A percentile compares a stretch with the other conserved stretches of the same genome.
Evolutionary conservation across 345 rosid species (phyloP).

Genomic region (Populus simonii): DNA sequence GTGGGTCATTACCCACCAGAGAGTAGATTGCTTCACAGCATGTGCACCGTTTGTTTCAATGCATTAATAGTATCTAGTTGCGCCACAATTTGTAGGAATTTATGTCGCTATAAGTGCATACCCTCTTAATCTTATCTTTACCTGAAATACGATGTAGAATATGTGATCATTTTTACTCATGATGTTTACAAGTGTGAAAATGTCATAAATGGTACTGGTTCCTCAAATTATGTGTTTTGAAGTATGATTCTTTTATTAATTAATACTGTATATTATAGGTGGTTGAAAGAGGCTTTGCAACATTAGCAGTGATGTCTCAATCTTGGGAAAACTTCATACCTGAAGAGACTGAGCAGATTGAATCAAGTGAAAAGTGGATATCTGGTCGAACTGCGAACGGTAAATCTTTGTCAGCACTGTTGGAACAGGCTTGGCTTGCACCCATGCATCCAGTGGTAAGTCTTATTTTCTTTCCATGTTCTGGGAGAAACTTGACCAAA

Average conservation of each 20-base stretch:
- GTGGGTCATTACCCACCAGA: not conserved
- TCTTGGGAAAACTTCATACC: conserved; percentile 60
- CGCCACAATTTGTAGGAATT: too few relatives aligned
- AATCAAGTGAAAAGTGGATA: conserved; percentile 44
- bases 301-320: conserved; percentile 63
- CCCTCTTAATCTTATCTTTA: too few relatives aligned
- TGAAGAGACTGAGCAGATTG: conserved; percentile 46
- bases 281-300: conserved; percentile 61
- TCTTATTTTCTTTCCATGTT: conserved; percentile 5
- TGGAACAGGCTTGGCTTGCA: conserved; percentile 74
- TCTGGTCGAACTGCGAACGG: conserved; percentile 57
- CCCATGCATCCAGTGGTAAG: conserved; percentile 39
- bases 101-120: too few relatives aligned
- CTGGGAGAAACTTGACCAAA: not conserved
- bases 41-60: not conserved
- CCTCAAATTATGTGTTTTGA: not conserved
- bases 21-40: not conserved
- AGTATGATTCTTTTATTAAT: conserved; percentile 6
- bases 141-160: not conserved
- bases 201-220: not conserved
- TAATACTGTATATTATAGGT: conserved; percentile 40
- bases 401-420: conserved; percentile 60
- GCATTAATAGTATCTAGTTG: too few relatives aligned
- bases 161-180: not conserved
- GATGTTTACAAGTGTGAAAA: not conserved